phyloP scores from a whole-genome alignment of 2,329 filamentous ascomycete genomes.

The Hawksworthiomyces lignivorus region DNA sequence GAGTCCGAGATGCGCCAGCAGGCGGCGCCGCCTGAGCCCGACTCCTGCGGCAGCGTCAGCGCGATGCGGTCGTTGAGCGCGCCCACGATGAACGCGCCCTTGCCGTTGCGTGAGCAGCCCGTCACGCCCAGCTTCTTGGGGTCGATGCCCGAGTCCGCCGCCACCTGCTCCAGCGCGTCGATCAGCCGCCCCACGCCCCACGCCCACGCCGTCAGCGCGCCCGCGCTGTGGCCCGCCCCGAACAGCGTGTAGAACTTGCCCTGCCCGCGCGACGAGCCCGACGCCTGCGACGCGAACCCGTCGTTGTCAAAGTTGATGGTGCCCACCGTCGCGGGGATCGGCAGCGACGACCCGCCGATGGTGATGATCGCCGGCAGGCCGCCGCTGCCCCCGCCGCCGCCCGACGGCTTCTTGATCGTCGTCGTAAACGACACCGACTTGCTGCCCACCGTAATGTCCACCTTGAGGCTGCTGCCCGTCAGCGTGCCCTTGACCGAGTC shows the following conservation, averaged over 20 bases:
- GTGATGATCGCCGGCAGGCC: constrained; percentile 52
- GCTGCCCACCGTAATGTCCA: constrained; percentile 36
- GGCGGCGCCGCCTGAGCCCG: constrained; percentile 51
- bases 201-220: constrained; percentile 54
- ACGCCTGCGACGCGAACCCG: constrained; percentile 44
- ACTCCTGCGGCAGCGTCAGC: constrained; percentile 55
- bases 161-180: constrained; percentile 48
- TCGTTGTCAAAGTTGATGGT: constrained; percentile 54
- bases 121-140: constrained; percentile 45
- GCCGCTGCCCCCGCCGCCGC: constrained; percentile 24
- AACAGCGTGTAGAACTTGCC: constrained; percentile 55
- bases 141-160: constrained; percentile 39
- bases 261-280: constrained; percentile 39
- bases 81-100: constrained; percentile 54
- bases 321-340: constrained; percentile 45
- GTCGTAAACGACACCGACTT: constrained; percentile 38
- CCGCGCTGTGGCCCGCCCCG: constrained; percentile 45
- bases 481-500: constrained; percentile 38
- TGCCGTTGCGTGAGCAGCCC: constrained; percentile 57
- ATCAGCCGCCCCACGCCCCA: constrained; percentile 56
- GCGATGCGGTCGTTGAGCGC: constrained; percentile 52
- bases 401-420: constrained; percentile 33
- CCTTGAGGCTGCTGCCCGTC: constrained; percentile 33
- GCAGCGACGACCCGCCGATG: constrained; percentile 46
- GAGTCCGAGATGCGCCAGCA: constrained; percentile 51